Evolutionary conservation across 2,329 filamentous ascomycete genomes (phyloP), one percentile per base, ranked within the genome.

Genomic region (Penicillium digitatum): DNA sequence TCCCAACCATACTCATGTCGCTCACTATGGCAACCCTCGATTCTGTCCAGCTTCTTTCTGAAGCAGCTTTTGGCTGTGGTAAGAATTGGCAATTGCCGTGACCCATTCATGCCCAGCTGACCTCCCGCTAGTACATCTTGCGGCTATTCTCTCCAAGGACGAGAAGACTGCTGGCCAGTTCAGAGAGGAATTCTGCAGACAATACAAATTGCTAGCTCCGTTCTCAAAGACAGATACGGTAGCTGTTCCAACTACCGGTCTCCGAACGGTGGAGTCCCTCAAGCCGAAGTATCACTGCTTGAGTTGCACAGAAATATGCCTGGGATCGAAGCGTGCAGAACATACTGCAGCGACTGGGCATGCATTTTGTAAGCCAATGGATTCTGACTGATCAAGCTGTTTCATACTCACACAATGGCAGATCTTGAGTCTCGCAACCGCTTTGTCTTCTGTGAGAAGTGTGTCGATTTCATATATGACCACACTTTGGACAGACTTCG

Each of bases 401-500:
- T 31, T 26, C 8, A 32, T 57, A 10, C 49, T 64, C 58, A 58
- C 58, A 20, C 14, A 18, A 14, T 2, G 29, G 4, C 31, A 77
- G 74, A 74, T 52, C 71, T 75, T 55, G 74, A 76, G 54, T 74
- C 72, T 7, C 69, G 74, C 42, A 74, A 64, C 24, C 71, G 73
- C 7, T 64, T 66, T 29, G 56, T 77, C 6, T 76, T 70, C 39
- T 77, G 75, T 54, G 69, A 75, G 57, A 59, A 56, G 16, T 77
- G 75, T 56, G 61, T 62, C 16, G 75, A 77, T 59, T 69, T 77
- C 44, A 66, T 77, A 37, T 77, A 77, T 56, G 74, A 76, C 47
- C 66, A 69, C 48, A 68, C 69, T 6, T 58, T 77, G 20, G 74
- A 77, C 56, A 66, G 67, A 48, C 64, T 72, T 26, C 65, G 73